Evolutionary conservation across 106 monocot genomes (phyloP).

Genomic region (Iris macrosiphon): DNA sequence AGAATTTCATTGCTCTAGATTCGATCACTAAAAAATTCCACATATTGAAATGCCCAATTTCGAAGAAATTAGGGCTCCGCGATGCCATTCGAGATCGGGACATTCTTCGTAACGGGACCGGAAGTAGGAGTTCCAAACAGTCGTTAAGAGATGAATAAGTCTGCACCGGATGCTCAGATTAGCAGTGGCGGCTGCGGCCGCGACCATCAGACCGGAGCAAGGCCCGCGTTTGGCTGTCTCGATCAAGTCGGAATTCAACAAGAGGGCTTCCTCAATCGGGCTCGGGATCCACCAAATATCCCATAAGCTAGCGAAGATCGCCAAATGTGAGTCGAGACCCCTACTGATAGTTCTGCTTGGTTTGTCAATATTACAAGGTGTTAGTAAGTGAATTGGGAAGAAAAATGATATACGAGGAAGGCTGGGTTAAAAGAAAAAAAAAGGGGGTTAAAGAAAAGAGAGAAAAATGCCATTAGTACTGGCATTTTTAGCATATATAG

Average conservation of each 20-base stretch:
- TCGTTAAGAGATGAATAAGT: conserved; percentile 45
- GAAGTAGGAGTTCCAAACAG: conserved; percentile 66
- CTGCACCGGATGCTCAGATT: conserved; percentile 11
- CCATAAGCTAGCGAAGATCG: conserved; percentile 48
- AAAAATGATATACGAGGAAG: too few species aligned
- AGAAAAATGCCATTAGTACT: too few species aligned
- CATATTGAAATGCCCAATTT: too few species aligned
- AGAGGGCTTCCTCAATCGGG: conserved; percentile 53
- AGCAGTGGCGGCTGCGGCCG: conserved; percentile 8
- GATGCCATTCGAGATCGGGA: conserved; percentile 37
- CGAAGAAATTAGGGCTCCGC: too few species aligned
- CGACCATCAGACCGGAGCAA: conserved; percentile 25
- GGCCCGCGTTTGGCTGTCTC: neutral
- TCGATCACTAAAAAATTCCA: too few species aligned
- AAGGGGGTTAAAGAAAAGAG: too few species aligned
- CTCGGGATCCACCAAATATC: conserved; percentile 61
- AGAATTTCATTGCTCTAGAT: too few species aligned
- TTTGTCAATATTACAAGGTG: too few species aligned
- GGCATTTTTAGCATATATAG: too few species aligned
- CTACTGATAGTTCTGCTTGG: too few species aligned
- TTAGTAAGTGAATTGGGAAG: too few species aligned
- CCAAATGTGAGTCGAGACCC: conserved; percentile 36
- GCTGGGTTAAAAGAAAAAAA: too few species aligned
- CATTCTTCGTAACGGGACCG: conserved; percentile 67
- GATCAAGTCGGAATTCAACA: conserved; percentile 53